Base-by-base conservation (phyloP, 495 filamentous ascomycete genomes). In the Cercophora sp. region DNA sequence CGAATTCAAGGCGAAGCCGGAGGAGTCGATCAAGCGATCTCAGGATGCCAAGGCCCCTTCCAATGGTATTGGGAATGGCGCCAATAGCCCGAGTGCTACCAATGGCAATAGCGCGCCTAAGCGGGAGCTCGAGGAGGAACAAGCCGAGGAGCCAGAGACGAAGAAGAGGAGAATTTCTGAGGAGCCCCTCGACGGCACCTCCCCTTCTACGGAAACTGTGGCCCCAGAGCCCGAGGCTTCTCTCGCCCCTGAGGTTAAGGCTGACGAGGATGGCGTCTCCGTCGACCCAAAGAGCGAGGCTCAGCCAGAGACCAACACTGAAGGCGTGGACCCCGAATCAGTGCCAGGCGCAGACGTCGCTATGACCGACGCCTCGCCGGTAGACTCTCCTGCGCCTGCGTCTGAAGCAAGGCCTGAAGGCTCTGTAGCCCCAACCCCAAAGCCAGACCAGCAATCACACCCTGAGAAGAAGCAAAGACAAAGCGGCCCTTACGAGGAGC, bases 1-100 rank as follows among this genome's bases (percentile, higher is more conserved):
- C 6, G 94, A 97, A 60, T 96, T 97, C 67, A 85, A 80, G 56
- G 85, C 89, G 2, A 88, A 85, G 70, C 84, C 88, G 43, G 88
- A 94, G 69, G 71, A 80, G n/a, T 73, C 78, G 37, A 62, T 70
- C 36, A 87, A 83, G 64, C 77, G 82, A 51, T 10, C 20, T 57
- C 22, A 51, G 4, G 87, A 85, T 68, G 81, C 87, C 42, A 87
- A 92, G 68, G 70, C 79, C 16, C 72, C 79, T 29, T 59, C 71
- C 31, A 86, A 83, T 63, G 76, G 81, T 48, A 55, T 57, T 6
- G 40, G 44, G 19, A 61, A 62, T 43, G 76, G 78, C 58, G 71
- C 74, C 44, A 70, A 70, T 60, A 69, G 48, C 8, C 19, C 39
- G 15, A 66, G 73, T 46, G 67, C 72, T 48, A 65, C 69, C 2